Conservation (phyloP, 768 basidiomycete genomes). For the Agaricus blazei region DNA sequence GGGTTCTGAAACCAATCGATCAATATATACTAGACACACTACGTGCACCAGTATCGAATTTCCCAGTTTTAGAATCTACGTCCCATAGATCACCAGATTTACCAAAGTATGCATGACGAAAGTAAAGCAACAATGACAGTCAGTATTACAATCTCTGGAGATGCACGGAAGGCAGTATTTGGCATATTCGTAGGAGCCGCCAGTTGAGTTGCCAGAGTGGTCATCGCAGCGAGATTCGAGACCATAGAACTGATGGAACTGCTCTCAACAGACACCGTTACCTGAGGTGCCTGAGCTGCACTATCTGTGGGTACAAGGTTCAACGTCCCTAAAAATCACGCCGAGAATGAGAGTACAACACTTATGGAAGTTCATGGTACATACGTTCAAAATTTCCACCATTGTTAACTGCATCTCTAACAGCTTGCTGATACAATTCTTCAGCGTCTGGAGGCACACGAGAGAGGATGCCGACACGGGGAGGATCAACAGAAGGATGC, state of each 20-base stretch:
- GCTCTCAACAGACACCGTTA: conserved; percentile 7
- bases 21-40: no score
- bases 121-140: background rate
- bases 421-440: conserved; percentile 28
- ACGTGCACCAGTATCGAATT: no score
- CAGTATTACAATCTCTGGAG: background rate
- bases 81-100: background rate
- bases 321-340: conserved; percentile 21
- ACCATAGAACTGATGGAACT: background rate
- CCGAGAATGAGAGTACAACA: background rate
- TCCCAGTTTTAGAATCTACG: no score
- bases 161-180: background rate
- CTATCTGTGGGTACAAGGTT: conserved; percentile 29
- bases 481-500: conserved; percentile 60
- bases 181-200: background rate
- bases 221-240: background rate
- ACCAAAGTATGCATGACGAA: background rate
- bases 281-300: conserved; percentile 18
- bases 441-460: conserved; percentile 52
- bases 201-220: background rate
- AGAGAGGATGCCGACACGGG: conserved; percentile 63
- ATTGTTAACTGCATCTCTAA: conserved; percentile 28
- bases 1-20: no score
- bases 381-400: conserved; percentile 35
- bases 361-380: conserved; percentile 1